Evolutionary conservation across 371 early-diverging fungal genomes (phyloP), one percentile per base, ranked within the genome.

Genomic region (Sporodiniella umbellata): DNA sequence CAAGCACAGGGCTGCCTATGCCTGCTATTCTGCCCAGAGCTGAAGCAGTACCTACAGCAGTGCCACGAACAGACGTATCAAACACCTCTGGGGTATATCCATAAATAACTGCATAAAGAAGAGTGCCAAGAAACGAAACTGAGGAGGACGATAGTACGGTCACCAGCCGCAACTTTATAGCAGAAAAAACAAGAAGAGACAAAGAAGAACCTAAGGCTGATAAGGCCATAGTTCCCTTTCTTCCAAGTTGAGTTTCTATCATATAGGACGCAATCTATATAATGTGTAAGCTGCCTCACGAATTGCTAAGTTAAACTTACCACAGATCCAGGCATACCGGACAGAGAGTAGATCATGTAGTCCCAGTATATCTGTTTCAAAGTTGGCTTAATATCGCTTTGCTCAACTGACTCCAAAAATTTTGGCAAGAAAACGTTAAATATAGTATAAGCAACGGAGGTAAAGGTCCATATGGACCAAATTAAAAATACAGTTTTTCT

Each of bases 31-130:
- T 81, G 1, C 86, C 82, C n/a, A 88, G 64, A 1, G 90, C 89
- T 1, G 91, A 87, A 0, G 91, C 88, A 12, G 86, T 81, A 5
- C 92, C 94, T 21, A 83, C 84, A 1, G 88, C 92, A 1, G 91
- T 91, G 18, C 92, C 92, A 7, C 94, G 79, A 10, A 87, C 77
- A 8, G 75, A 68, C 0, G 90, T 79, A 21, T 81, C 81, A 61
- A 94, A 94, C 19, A 90, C 92, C 52, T 94, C 94, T 0, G 94
- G 92, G 14, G 94, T 92, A 51, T 92, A 94, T 0, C 87, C 84
- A 58, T 93, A 93, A 4, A 87, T 80, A 22, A 88, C 88, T 2
- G 92, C 94, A 63, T 91, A 94, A 57, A 90, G 78, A 15, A 90
- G 54, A 1, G 91, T 90, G 30, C 83, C 84, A 19, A 89, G 66